A percentile compares a stretch with the other conserved stretches of the same genome.
Conservation (phyloP, 192 early-diverging fungal species). For the Ambispora gerdemannii region DNA sequence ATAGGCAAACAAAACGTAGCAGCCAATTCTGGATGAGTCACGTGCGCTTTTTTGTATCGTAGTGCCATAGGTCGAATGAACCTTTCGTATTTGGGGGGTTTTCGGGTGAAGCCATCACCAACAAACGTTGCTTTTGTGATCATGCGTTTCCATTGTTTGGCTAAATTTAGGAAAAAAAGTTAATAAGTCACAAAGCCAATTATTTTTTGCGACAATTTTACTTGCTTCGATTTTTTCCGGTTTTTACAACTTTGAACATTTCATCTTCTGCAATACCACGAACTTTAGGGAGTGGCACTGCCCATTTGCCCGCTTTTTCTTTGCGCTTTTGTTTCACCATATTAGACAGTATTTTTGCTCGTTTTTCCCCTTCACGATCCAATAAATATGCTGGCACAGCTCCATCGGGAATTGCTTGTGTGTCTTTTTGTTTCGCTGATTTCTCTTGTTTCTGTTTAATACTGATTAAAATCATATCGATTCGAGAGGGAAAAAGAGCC, state of each 20-base stretch:
- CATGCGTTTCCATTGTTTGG: conserved; percentile 98
- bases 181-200: background rate
- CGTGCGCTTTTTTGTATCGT: conserved; percentile 97
- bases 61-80: conserved; percentile 97
- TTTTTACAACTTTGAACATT: conserved; percentile 97
- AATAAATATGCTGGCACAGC: conserved; percentile 96
- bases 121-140: conserved; percentile 99
- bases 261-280: conserved; percentile 99
- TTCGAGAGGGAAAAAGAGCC: background rate
- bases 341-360: conserved; percentile 96
- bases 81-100: conserved; percentile 98
- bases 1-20: conserved; percentile 97
- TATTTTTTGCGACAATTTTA: background rate
- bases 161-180: conserved; percentile 32
- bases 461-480: conserved; percentile 41
- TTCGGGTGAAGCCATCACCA: conserved; percentile 97
- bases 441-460: conserved; percentile 98
- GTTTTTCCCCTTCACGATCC: conserved; percentile 95
- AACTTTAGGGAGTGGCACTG: conserved; percentile 95
- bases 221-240: conserved; percentile 81
- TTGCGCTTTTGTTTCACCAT: conserved; percentile 99
- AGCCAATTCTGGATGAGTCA: conserved; percentile 97
- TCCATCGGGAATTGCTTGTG: conserved; percentile 88
- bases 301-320: conserved; percentile 99
- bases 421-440: conserved; percentile 91